phyloP scores from a whole-genome alignment of 148 eudicot species.

The Tetragonia tetragonoides region DNA sequence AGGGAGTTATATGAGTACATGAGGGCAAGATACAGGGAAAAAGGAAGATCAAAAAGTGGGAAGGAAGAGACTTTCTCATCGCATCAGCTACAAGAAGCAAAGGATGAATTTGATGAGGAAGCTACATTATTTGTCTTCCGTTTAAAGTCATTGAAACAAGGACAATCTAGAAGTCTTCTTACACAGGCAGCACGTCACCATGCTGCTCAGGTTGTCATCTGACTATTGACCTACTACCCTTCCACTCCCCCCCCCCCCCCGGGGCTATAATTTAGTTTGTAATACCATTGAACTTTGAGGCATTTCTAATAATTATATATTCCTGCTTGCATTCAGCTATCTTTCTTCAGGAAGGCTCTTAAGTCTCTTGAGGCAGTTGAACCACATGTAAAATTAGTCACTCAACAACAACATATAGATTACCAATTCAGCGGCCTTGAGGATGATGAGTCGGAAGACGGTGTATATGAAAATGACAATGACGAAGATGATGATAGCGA shows the following conservation, averaged over 20 bases:
- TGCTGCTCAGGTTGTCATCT: conserved; percentile 80
- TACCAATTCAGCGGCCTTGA: conserved; percentile 76
- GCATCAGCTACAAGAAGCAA: conserved; percentile 62
- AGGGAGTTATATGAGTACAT: conserved; percentile 65
- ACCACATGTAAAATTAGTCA: conserved; percentile 71
- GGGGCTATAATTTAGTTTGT: not conserved
- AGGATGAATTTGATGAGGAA: conserved; percentile 78
- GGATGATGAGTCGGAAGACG: conserved; percentile 54
- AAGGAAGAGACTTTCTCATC: conserved; percentile 63
- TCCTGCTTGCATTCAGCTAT: conserved; percentile 52
- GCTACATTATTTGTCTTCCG: conserved; percentile 83
- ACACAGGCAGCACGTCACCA: conserved; percentile 98
- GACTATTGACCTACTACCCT: not conserved
- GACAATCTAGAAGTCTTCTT: conserved; percentile 90
- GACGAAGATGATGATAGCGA: conserved; percentile 33
- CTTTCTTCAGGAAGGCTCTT: conserved; percentile 72
- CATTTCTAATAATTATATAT: conserved; percentile 4
- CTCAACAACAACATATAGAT: conserved; percentile 82
- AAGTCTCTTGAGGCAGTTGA: conserved; percentile 80
- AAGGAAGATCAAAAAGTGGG: conserved; percentile 57
- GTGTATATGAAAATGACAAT: conserved; percentile 30
- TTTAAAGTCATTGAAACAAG: conserved; percentile 83
- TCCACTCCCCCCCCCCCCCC: not conserved
- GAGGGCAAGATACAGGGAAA: conserved; percentile 57
- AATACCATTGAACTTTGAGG: not conserved